These are phyloP conservation scores for Stagonosporopsis rhizophila DNA, from an alignment of 2,329 filamentous ascomycete genomes.

Conservation along the genomic window DNA sequence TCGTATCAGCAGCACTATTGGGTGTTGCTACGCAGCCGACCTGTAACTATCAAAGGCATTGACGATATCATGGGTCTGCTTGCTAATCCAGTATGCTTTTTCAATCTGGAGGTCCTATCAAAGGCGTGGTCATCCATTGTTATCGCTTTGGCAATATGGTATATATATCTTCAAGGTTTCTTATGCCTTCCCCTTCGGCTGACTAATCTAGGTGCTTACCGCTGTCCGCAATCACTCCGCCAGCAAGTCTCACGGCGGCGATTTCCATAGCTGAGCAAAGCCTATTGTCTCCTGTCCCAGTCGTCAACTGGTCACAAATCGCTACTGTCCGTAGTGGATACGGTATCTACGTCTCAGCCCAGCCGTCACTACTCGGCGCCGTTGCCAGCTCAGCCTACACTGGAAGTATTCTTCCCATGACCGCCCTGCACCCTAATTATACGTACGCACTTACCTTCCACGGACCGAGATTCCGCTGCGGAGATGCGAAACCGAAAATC, in stretches of 20 bases:
- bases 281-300: not conserved
- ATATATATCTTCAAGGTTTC: not conserved
- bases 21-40: slow-evolving; percentile 4
- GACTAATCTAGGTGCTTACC: not conserved
- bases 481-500: not conserved
- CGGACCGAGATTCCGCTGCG: not conserved
- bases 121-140: slow-evolving; percentile 5
- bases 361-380: not conserved
- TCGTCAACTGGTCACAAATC: not conserved
- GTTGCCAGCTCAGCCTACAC: not conserved
- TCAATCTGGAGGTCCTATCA: slow-evolving; percentile 4
- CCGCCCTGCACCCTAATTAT: not conserved
- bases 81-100: slow-evolving; percentile 7
- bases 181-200: not conserved
- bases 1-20: slow-evolving; percentile 12
- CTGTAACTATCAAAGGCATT: slow-evolving; percentile 2
- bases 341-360: not conserved
- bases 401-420: not conserved
- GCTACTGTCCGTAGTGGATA: not conserved
- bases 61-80: slow-evolving; percentile 8
- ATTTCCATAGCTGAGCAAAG: not conserved
- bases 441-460: not conserved
- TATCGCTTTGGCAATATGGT: slow-evolving; percentile 8
- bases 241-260: not conserved
- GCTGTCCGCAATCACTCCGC: not conserved